Conservation (phyloP, 192 early-diverging fungal genomes). For the Coemansia sp. region DNA sequence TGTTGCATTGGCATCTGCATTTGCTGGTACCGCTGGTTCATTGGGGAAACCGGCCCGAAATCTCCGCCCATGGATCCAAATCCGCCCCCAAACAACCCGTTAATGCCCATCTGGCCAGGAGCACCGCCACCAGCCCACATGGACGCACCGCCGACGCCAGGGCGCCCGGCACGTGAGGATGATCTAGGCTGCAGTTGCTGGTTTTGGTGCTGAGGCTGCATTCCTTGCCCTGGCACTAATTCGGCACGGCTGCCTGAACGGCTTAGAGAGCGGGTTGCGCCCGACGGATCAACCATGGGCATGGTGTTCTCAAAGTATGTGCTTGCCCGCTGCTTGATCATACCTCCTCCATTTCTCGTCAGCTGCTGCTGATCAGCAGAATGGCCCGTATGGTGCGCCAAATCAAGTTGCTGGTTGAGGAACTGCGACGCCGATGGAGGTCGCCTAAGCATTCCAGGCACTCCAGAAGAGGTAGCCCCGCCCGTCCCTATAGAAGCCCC, state of each 20-base stretch:
- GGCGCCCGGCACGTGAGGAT: conserved; percentile 35
- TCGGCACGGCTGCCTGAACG: conserved; percentile 52
- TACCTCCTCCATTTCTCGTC: conserved; percentile 14
- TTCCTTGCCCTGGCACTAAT: conserved; percentile 1
- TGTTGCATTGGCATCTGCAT: conserved; percentile 9
- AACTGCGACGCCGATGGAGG: conserved; percentile 44
- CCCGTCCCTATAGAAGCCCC: conserved; percentile 12
- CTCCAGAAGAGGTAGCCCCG: conserved; percentile 12
- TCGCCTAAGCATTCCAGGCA: conserved; percentile 26
- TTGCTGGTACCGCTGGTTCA: conserved; percentile 22
- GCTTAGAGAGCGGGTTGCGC: conserved; percentile 25
- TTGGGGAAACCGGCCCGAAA: conserved; percentile 27
- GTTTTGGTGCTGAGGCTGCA: conserved; percentile 18
- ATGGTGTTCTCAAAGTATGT: conserved; percentile 39
- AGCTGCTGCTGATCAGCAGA: conserved; percentile 16
- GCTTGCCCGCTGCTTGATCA: conserved; percentile 29
- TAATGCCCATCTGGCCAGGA: conserved; percentile 30
- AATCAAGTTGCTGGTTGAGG: conserved; percentile 16
- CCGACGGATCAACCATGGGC: conserved; percentile 27
- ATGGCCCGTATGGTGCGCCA: conserved; percentile 8
- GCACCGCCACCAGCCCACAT: conserved; percentile 38
- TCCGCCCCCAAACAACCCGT: conserved; percentile 41
- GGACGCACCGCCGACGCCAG: conserved; percentile 12
- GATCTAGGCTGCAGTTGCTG: conserved; percentile 28
- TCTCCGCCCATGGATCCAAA: conserved; percentile 48